These are phyloP conservation scores for Scutellaria minor DNA, from an alignment of 257 asterid genomes.

Conservation along the genomic window DNA sequence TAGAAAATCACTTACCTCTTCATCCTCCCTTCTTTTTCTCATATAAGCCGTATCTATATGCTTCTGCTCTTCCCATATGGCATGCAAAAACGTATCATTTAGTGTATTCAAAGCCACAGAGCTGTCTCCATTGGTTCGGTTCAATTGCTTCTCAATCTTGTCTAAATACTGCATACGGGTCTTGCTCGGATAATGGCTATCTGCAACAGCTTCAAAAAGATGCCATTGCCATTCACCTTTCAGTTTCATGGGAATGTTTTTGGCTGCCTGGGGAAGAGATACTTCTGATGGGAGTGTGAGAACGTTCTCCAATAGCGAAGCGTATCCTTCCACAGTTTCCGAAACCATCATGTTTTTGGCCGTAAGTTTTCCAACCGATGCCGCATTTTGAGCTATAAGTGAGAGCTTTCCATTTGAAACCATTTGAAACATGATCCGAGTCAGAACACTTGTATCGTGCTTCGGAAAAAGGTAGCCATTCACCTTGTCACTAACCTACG, in stretches of 20 bases:
- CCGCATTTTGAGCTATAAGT: constrained; percentile 60
- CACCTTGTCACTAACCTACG: constrained; percentile 74
- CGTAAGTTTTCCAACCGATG: constrained; percentile 63
- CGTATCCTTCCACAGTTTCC: constrained; percentile 81
- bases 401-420: constrained; percentile 81
- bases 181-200: constrained; percentile 39
- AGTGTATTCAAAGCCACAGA: constrained; percentile 37
- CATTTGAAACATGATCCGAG: constrained; percentile 63
- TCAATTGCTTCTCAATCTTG: constrained; percentile 62
- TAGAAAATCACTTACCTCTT: constrained; percentile 57
- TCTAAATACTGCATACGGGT: constrained; percentile 41
- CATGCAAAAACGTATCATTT: constrained; percentile 56
- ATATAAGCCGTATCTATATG: constrained; percentile 51
- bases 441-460: constrained; percentile 52
- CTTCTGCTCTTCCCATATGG: constrained; percentile 88
- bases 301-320: constrained; percentile 69
- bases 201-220: constrained; percentile 53
- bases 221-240: constrained; percentile 82
- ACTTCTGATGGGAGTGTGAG: constrained; percentile 83
- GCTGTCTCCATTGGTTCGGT: constrained; percentile 47
- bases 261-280: constrained; percentile 50
- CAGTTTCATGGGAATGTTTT: constrained; percentile 54
- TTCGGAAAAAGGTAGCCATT: constrained; percentile 79
- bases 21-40: constrained; percentile 85
- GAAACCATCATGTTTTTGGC: constrained; percentile 83